Evolutionary conservation across 2,329 filamentous ascomycete species (phyloP).

Genomic region (Pyrenophora seminiperda): DNA sequence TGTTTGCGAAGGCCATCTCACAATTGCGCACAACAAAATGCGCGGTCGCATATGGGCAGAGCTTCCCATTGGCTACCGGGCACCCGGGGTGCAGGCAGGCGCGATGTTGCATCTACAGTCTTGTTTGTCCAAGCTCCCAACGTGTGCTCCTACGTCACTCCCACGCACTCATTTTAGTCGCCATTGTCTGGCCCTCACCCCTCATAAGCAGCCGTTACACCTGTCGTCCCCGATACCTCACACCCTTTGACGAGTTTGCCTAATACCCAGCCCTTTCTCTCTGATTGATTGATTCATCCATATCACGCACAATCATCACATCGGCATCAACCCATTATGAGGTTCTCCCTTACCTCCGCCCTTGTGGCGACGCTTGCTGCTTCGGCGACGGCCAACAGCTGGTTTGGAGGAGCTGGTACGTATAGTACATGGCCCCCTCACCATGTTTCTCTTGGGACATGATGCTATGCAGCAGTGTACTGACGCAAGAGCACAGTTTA

Average conservation of each 20-base stretch:
- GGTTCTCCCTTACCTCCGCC: slow-evolving; percentile 70
- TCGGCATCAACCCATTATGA: slow-evolving; percentile 64
- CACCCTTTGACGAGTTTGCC: slow-evolving; percentile 14
- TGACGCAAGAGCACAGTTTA: slow-evolving; percentile 66
- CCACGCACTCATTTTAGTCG: slow-evolving; percentile 18
- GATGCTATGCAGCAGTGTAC: slow-evolving; percentile 12
- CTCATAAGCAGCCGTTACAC: slow-evolving; percentile 31
- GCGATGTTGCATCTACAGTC: slow-evolving; percentile 23
- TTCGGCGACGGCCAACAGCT: slow-evolving; percentile 74
- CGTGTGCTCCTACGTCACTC: slow-evolving; percentile 41
- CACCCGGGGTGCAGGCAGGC: slow-evolving; percentile 17
- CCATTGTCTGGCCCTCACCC: slow-evolving; percentile 35
- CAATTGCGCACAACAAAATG: slow-evolving; percentile 27
- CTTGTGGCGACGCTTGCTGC: slow-evolving; percentile 74
- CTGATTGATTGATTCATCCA: slow-evolving; percentile 29
- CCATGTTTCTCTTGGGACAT: neutral
- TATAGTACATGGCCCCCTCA: slow-evolving; percentile 29
- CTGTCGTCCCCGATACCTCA: slow-evolving; percentile 16
- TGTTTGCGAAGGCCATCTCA: slow-evolving; percentile 25
- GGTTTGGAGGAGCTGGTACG: slow-evolving; percentile 86
- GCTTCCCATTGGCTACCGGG: slow-evolving; percentile 29
- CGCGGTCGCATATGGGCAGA: slow-evolving; percentile 19
- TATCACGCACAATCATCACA: slow-evolving; percentile 18
- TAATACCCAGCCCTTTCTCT: slow-evolving; percentile 10
- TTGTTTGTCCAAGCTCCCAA: slow-evolving; percentile 27